Evolutionary conservation across 2,329 filamentous ascomycete genomes (phyloP).

Genomic region (Fusarium protoensiforme): DNA sequence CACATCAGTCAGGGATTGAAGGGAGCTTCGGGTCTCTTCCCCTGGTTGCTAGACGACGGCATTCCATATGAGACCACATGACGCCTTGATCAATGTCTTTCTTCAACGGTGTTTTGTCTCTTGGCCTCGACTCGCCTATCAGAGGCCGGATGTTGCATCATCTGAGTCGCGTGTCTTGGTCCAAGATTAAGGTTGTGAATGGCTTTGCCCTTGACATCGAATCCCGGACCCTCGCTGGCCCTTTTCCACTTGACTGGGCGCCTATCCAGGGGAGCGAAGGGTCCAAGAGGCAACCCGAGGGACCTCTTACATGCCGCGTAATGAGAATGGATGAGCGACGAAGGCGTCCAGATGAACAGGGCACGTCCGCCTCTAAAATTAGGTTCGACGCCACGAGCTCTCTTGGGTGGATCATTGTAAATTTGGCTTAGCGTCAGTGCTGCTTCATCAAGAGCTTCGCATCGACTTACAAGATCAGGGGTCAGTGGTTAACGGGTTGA

Average conservation of each 20-base stretch:
- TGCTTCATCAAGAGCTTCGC: background rate
- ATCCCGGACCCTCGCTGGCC: background rate
- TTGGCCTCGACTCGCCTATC: background rate
- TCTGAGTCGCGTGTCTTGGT: background rate
- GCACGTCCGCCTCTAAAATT: slow-evolving; percentile 8
- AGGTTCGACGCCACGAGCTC: slow-evolving; percentile 2
- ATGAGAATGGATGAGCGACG: slow-evolving; percentile 2
- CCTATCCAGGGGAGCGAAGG: slow-evolving; percentile 6
- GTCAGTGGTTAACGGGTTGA: background rate
- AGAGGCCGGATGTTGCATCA: background rate
- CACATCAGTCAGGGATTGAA: background rate
- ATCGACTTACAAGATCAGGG: background rate
- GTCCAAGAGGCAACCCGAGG: slow-evolving; percentile 17
- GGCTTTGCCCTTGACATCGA: background rate
- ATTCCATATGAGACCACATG: background rate
- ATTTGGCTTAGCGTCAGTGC: background rate
- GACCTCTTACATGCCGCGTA: slow-evolving; percentile 14
- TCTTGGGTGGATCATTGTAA: background rate
- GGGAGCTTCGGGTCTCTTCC: background rate
- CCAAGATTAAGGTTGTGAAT: background rate
- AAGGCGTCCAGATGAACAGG: background rate
- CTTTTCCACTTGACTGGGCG: background rate
- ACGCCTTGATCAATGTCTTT: background rate
- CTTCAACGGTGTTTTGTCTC: background rate
- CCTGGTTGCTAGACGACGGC: background rate